Evolutionary conservation across 306 rosid species (phyloP), one percentile per base, ranked within the genome.

Genomic region (Astragalus glycyphyllos): DNA sequence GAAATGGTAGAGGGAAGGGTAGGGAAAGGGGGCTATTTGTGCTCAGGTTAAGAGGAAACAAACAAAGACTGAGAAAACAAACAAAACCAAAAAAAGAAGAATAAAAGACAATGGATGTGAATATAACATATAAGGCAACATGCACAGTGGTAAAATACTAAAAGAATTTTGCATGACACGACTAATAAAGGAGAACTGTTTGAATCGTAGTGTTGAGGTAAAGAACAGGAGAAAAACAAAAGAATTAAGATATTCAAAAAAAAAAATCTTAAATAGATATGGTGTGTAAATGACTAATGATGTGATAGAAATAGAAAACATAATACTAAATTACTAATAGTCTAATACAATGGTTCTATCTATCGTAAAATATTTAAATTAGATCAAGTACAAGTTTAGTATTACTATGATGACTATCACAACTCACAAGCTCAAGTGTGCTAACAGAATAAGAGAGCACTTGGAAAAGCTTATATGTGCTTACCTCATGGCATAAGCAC

Each of bases 1-100:
- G 3, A 0, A 9, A 5, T 9, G 35, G 37, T 11, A 0, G 37
- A 23, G 34, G n/a, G 68, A 50, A 14, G 8, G 56, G 56, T 3
- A 2, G 8, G 20, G 40, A 35, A 35, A 5, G 8, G 40, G 40
- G 40, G 45, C 40, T 68, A 37, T 10, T 8, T 38, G 4, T 51
- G 46, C 71, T 56, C 49, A 40, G 41, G 50, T 46, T 47, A 41
- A 64, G 37, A 53, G 31, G 41, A 37, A 41, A 40, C 15, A 55
- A 46, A 29, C 38, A 35, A 35, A 13, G 26, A 13, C 47, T 6
- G 3, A 0, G 15, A 42, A 23, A 53, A 55, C 15, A 41, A 38
- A 13, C 42, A 44, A 42, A 56, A 29, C 49, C 55, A 41, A 38
- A 38, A 66, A 11, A 14, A 20, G 10, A 54, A 41, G 41, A 38